Evolutionary conservation across 176 grass and related monocot species (phyloP).

Genomic region (Thalia dealbata): DNA sequence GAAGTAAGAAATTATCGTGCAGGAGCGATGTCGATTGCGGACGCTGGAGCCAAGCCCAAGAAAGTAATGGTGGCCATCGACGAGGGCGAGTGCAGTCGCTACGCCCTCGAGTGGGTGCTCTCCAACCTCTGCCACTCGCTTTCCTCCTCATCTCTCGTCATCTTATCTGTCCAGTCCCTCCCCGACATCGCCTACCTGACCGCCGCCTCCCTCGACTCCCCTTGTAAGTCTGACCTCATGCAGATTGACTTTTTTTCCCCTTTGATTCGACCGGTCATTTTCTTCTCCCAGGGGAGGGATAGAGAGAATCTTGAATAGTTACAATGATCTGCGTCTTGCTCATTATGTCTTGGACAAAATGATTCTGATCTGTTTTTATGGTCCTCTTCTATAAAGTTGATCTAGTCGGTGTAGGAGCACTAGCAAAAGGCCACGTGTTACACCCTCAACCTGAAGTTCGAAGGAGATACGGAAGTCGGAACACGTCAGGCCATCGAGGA

Average conservation of each 20-base stretch:
- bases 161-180: constrained; percentile 38
- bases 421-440: constrained; percentile 36
- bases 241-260: neutral
- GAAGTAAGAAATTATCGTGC: no score
- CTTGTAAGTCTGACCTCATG: constrained; percentile 17
- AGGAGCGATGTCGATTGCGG: neutral
- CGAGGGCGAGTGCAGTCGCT: constrained; percentile 14
- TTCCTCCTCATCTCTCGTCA: constrained; percentile 27
- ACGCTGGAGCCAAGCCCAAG: neutral
- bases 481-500: no score
- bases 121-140: constrained; percentile 3
- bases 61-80: constrained; percentile 22
- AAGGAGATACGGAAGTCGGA: no score
- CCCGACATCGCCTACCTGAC: constrained; percentile 23
- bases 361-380: neutral
- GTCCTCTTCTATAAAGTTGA: constrained; percentile 31
- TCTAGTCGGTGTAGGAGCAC: constrained; percentile 42
- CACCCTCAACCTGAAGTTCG: no score
- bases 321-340: neutral
- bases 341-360: neutral
- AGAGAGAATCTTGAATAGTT: no score
- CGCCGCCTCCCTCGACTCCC: constrained; percentile 24
- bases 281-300: neutral
- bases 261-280: neutral
- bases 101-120: constrained; percentile 20